These are phyloP conservation scores for Lodderomyces oxycetoniae DNA, from an alignment of 1,139 yeast species.

Conservation along the genomic window DNA sequence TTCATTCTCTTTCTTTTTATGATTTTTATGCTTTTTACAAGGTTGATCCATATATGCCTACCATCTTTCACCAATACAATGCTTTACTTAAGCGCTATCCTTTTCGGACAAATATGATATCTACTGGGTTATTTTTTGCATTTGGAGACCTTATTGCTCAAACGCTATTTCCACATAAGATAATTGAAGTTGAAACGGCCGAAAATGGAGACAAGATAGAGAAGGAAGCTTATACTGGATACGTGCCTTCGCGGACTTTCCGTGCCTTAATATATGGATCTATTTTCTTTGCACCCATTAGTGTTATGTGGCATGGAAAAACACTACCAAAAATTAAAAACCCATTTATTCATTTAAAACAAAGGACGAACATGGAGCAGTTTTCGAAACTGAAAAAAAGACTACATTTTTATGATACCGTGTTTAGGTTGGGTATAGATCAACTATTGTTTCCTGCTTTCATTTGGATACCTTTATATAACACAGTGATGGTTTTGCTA, in stretches of 20 bases:
- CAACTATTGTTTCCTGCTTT: slow-evolving; percentile 33
- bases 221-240: slow-evolving; percentile 6
- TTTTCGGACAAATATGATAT: slow-evolving; percentile 48
- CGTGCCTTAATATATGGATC: slow-evolving; percentile 75
- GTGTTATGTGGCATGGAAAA: slow-evolving; percentile 62
- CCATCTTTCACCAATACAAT: slow-evolving; percentile 36
- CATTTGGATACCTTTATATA: slow-evolving; percentile 45
- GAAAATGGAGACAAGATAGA: slow-evolving; percentile 15
- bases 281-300: slow-evolving; percentile 71
- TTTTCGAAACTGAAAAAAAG: slow-evolving; percentile 13
- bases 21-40: neutral
- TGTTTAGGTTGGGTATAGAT: slow-evolving; percentile 34
- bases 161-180: slow-evolving; percentile 38
- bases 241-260: slow-evolving; percentile 39
- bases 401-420: slow-evolving; percentile 30
- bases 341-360: slow-evolving; percentile 27
- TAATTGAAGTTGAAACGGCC: slow-evolving; percentile 4
- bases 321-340: slow-evolving; percentile 47
- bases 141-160: slow-evolving; percentile 77
- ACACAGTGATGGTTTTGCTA: slow-evolving; percentile 35
- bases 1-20: neutral
- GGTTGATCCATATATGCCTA: slow-evolving; percentile 15
- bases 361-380: slow-evolving; percentile 11
- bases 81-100: slow-evolving; percentile 44
- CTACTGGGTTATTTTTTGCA: slow-evolving; percentile 64